Percentiles rank a stretch among this genome's conserved stretches.
These are phyloP conservation scores for Amoebophrya sp. DNA, from an alignment of 169 alveolate species.

Conservation along the genomic window DNA sequence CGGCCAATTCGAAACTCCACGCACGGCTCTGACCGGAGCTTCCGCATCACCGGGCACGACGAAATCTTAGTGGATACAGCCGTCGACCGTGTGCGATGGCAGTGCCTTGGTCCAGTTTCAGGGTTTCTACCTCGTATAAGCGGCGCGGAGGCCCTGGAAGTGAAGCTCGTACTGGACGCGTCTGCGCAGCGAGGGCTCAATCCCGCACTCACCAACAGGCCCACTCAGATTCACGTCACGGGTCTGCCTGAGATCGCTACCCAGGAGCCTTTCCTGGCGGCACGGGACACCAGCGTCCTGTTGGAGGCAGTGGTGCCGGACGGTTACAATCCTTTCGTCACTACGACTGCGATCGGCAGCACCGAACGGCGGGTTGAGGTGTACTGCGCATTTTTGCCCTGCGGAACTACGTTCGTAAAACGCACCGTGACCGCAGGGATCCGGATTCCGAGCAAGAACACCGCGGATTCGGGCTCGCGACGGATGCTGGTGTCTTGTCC, in stretches of 20 bases:
- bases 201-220: background rate
- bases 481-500: background rate
- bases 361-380: background rate
- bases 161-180: background rate
- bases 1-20: background rate
- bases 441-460: background rate
- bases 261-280: background rate
- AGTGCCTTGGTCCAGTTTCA: background rate
- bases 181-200: background rate
- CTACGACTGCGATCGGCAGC: background rate
- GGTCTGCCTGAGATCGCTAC: background rate
- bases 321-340: background rate
- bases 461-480: too few species aligned
- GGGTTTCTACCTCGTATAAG: background rate
- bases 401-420: background rate
- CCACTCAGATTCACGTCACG: background rate
- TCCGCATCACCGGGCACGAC: background rate
- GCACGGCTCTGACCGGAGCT: background rate
- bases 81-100: background rate
- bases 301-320: background rate
- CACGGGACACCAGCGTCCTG: background rate
- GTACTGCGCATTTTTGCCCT: background rate
- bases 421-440: background rate
- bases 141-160: background rate
- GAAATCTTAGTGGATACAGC: background rate